A percentile compares a stretch with the other conserved stretches of the same genome.
Conservation (phyloP, 2,329 filamentous ascomycete genomes). For the Pseudogymnoascus sp. region DNA sequence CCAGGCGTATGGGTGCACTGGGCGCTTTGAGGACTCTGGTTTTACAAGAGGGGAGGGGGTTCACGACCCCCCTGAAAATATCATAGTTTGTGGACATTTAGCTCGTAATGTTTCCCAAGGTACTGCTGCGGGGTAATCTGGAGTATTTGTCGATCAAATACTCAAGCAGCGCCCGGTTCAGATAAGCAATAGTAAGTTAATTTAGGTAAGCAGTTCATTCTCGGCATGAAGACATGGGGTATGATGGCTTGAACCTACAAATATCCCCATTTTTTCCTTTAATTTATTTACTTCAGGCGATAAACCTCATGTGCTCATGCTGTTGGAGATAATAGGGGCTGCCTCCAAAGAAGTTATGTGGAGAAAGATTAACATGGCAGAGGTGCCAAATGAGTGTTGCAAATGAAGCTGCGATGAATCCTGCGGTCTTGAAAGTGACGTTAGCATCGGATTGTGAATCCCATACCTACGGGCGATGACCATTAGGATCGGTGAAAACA, state of each 20-base stretch:
- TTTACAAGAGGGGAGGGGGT: background rate
- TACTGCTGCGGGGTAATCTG: background rate
- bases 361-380: too few species aligned
- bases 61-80: background rate
- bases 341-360: background rate
- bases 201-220: background rate
- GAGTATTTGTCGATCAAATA: background rate
- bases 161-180: background rate
- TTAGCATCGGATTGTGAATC: too few species aligned
- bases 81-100: background rate
- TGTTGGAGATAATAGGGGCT: background rate
- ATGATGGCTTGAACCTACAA: background rate
- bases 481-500: too few species aligned
- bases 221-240: background rate
- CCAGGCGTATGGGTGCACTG: background rate
- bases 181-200: background rate
- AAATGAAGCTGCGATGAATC: too few species aligned
- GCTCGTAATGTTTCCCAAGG: background rate
- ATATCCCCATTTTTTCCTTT: background rate
- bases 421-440: too few species aligned
- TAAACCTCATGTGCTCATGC: background rate
- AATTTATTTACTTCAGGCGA: background rate
- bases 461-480: too few species aligned
- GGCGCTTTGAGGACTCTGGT: background rate
- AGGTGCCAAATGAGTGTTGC: too few species aligned